phyloP scores from a whole-genome alignment of 768 basidiomycete species.

The Calvatia gigantea region DNA sequence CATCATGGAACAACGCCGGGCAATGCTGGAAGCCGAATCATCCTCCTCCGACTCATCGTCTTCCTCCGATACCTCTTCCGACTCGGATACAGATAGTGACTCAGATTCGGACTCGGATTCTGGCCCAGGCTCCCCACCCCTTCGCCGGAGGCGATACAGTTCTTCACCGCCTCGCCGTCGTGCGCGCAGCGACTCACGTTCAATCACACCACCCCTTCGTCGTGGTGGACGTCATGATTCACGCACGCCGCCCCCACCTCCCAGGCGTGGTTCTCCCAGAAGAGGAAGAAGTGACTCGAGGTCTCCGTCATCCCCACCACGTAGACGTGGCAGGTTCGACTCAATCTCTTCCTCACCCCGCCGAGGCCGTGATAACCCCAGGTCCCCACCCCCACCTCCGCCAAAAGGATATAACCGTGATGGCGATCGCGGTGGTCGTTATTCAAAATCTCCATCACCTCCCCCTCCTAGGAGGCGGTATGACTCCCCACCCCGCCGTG shows the following conservation, averaged over 20 bases:
- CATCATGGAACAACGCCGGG: slow-evolving; percentile 92
- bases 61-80: slow-evolving; percentile 29
- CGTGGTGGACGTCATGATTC: slow-evolving; percentile 17
- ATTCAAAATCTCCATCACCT: slow-evolving; percentile 5
- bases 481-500: slow-evolving; percentile 8
- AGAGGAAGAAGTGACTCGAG: slow-evolving; percentile 9
- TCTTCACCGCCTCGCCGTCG: slow-evolving; percentile 20
- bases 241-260: slow-evolving; percentile 15
- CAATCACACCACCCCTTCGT: neutral
- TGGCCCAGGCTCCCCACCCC: slow-evolving; percentile 4
- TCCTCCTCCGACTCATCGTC: slow-evolving; percentile 42
- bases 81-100: slow-evolving; percentile 21
- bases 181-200: slow-evolving; percentile 3
- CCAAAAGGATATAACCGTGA: neutral
- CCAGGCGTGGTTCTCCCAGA: neutral
- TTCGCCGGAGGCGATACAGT: slow-evolving; percentile 22
- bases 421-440: neutral
- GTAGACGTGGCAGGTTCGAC: slow-evolving; percentile 17
- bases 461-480: slow-evolving; percentile 12
- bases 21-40: slow-evolving; percentile 72
- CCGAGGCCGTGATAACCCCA: slow-evolving; percentile 5
- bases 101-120: slow-evolving; percentile 29
- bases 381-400: slow-evolving; percentile 15
- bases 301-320: slow-evolving; percentile 20
- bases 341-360: slow-evolving; percentile 9